Percentiles rank a stretch among this genome's conserved stretches.
These are phyloP conservation scores for Coffea eugenioides DNA, from an alignment of 257 asterid species.

Conservation along the genomic window DNA sequence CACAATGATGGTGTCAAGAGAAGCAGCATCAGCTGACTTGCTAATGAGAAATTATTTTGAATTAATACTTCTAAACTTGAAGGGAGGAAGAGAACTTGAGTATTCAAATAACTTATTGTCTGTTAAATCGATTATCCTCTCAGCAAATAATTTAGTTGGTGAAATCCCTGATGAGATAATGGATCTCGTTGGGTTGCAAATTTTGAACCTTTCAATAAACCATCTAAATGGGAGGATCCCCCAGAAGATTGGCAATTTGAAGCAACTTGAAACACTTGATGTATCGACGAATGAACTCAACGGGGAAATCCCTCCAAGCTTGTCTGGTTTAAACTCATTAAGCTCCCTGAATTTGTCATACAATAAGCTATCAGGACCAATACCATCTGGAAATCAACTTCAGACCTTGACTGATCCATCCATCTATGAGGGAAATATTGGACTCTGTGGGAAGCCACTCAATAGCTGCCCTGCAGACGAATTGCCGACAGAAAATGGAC, in stretches of 20 bases:
- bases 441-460: constrained; percentile 10
- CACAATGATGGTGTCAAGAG: constrained; percentile 17
- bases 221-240: constrained; percentile 27
- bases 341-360: constrained; percentile 29
- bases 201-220: constrained; percentile 20
- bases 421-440: constrained; percentile 3
- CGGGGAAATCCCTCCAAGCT: constrained; percentile 20
- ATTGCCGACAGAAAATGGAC: neutral
- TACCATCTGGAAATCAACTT: constrained; percentile 36
- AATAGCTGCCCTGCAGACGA: neutral
- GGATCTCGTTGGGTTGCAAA: neutral
- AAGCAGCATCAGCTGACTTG: no score
- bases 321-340: constrained; percentile 21
- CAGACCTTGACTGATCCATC: constrained; percentile 13
- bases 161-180: neutral
- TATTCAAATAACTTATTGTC: no score
- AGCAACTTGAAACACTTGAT: neutral
- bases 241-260: constrained; percentile 22
- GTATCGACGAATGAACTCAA: constrained; percentile 24
- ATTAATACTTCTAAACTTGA: neutral
- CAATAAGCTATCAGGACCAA: constrained; percentile 24
- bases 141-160: neutral
- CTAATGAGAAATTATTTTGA: no score
- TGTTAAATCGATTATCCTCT: neutral
- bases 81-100: constrained; percentile 2